phyloP scores from a whole-genome alignment of 2,329 filamentous ascomycete species.

The Cladosporium halotolerans region DNA sequence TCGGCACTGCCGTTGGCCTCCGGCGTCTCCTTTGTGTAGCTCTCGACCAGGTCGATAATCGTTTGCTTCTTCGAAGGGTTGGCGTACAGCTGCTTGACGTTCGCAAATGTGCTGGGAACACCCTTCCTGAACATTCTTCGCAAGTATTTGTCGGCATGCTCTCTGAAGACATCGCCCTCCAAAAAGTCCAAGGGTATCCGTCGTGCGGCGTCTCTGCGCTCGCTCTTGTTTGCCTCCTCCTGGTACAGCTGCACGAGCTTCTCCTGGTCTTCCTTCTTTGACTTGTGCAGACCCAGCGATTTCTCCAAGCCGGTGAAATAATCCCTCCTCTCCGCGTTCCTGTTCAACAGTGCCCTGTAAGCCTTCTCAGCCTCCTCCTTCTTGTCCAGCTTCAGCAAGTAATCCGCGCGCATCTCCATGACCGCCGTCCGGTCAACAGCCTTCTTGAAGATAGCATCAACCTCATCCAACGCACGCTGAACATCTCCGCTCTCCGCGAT shows the following conservation, averaged over 20 bases:
- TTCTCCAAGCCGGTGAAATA: slow-evolving; percentile 78
- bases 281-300: slow-evolving; percentile 57
- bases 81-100: slow-evolving; percentile 86
- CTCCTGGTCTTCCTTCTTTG: slow-evolving; percentile 59
- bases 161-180: slow-evolving; percentile 70
- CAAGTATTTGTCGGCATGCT: slow-evolving; percentile 72
- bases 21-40: slow-evolving; percentile 54
- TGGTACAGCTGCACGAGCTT: slow-evolving; percentile 72
- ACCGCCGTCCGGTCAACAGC: slow-evolving; percentile 79
- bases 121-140: slow-evolving; percentile 83
- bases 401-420: slow-evolving; percentile 79
- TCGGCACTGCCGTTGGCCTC: slow-evolving; percentile 24
- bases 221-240: slow-evolving; percentile 72
- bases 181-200: slow-evolving; percentile 87
- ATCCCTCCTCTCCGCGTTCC: slow-evolving; percentile 78
- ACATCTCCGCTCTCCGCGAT: slow-evolving; percentile 85
- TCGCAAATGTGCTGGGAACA: slow-evolving; percentile 92
- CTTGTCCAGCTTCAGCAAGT: slow-evolving; percentile 68
- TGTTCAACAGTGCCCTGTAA: slow-evolving; percentile 72
- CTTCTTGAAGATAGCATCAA: slow-evolving; percentile 69
- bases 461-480: slow-evolving; percentile 76
- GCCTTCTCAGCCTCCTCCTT: slow-evolving; percentile 76
- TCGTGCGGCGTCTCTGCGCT: slow-evolving; percentile 76
- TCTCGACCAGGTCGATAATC: slow-evolving; percentile 68
- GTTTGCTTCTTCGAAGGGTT: slow-evolving; percentile 70